Base-by-base conservation (phyloP, 2,329 filamentous ascomycete genomes). In the Epicoccum sorghinum region DNA sequence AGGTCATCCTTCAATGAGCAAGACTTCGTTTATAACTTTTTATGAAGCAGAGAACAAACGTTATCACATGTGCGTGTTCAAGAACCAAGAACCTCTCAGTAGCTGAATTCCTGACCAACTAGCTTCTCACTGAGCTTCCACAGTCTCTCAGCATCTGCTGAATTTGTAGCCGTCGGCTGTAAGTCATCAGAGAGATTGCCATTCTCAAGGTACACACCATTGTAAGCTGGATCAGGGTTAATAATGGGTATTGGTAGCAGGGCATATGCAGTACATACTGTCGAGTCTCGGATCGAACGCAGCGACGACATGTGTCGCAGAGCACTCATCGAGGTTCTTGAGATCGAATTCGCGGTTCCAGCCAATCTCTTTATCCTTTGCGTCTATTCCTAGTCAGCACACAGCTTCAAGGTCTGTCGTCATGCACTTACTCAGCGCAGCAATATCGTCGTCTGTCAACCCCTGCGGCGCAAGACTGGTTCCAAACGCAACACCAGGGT, bases 71-170 rank as follows among this genome's bases (percentile, higher is more conserved):
- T 18, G 18, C 18, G 18, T 18, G 18, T 18, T 18, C 18, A 18
- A 18, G 18, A 18, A 18, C 18, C 18, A 18, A 18, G 18, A 18
- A 18, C 18, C 18, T 18, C 18, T 18, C 18, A 72, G 36, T 64
- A 71, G 7, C 55, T 23, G 39, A 72, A 69, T 12, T 57, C 64
- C 43, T 73, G 46, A 9, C 64, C 66, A 3, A 72, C 68, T 8
- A 72, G 45, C 50, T 65, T 56, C 63, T 73, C 68, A 38, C 71
- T 73, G 58, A 72, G 49, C 47, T 67, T 63, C 69, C 71, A 74
- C 32, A 72, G 40, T 35, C 61, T 68, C 52, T 72, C 69, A 4
- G 52, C 60, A 39, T 71, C 61, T 9, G 59, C 62, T 10, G 57
- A 52, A 7, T 61, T 62, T 22, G 44, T 61, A 8, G 65, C 69